phyloP scores from a whole-genome alignment of 768 basidiomycete species.

The Trametes cingulata region DNA sequence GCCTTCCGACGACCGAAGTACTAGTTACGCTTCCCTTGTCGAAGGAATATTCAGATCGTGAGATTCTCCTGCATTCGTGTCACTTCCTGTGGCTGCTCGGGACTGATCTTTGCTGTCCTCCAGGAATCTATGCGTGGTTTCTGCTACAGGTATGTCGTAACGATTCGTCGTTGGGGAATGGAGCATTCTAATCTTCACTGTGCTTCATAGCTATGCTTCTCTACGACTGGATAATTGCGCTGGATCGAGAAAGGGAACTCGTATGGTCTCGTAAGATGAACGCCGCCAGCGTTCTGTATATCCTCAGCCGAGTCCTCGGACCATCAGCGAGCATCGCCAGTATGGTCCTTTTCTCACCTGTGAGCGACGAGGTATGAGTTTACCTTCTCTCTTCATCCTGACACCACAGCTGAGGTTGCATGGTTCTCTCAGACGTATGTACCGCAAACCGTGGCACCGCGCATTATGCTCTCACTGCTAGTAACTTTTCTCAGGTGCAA shows the following conservation, averaged over 20 bases:
- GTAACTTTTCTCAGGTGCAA: not conserved
- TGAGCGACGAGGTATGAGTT: not conserved
- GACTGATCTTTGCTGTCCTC: too few species aligned
- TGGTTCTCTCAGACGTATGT: not conserved
- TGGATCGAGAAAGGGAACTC: not conserved
- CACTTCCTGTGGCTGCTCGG: too few species aligned
- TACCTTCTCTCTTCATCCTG: too few species aligned
- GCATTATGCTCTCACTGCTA: too few species aligned
- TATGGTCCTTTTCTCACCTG: not conserved
- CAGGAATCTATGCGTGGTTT: not conserved
- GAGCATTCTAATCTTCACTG: not conserved
- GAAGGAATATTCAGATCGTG: too few species aligned
- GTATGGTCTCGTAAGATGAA: not conserved
- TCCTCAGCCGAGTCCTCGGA: not conserved
- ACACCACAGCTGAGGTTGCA: not conserved
- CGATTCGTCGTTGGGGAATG: too few species aligned
- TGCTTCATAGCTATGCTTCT: not conserved
- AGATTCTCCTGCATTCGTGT: not conserved
- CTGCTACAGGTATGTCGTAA: not conserved
- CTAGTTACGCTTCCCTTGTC: too few species aligned
- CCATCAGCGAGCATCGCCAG: not conserved
- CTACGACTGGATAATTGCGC: constrained; percentile 4
- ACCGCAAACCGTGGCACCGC: not conserved
- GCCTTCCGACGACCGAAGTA: too few species aligned
- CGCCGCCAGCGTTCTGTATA: not conserved